Evolutionary conservation across 2,329 filamentous ascomycete genomes (phyloP).

Genomic region (Cercospora sp.): DNA sequence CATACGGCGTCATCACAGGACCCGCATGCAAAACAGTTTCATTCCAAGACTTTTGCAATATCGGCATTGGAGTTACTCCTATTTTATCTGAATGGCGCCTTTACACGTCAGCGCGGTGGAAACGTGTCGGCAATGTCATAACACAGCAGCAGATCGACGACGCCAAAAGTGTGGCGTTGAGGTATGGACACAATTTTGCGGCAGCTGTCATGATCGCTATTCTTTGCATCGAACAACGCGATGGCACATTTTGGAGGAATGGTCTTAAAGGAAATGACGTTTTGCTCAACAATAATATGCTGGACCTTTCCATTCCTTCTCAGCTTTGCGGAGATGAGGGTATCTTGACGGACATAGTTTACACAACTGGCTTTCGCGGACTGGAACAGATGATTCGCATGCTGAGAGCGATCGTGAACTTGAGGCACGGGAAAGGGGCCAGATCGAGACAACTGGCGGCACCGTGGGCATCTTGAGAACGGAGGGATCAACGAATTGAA

Average conservation of each 20-base stretch:
- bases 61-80: neutral
- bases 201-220: conserved; percentile 11
- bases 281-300: neutral
- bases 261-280: neutral
- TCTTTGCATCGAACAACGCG: neutral
- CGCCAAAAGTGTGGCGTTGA: conserved; percentile 1
- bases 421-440: conserved; percentile 10
- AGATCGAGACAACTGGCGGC: neutral
- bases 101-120: neutral
- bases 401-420: conserved; percentile 14
- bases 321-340: conserved; percentile 7
- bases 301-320: neutral
- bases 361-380: neutral
- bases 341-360: conserved; percentile 10
- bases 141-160: neutral
- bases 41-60: neutral
- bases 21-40: conserved; percentile 11
- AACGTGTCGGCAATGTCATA: neutral
- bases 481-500: neutral
- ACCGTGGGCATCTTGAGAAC: neutral
- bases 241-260: neutral
- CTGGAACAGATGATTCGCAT: conserved; percentile 17
- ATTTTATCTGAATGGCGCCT: neutral
- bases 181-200: conserved; percentile 9
- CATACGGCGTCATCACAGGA: conserved; percentile 7